These are phyloP conservation scores for Anthracocystis walkeri DNA, from an alignment of 1,284 basidiomycete genomes.

Conservation along the genomic window DNA sequence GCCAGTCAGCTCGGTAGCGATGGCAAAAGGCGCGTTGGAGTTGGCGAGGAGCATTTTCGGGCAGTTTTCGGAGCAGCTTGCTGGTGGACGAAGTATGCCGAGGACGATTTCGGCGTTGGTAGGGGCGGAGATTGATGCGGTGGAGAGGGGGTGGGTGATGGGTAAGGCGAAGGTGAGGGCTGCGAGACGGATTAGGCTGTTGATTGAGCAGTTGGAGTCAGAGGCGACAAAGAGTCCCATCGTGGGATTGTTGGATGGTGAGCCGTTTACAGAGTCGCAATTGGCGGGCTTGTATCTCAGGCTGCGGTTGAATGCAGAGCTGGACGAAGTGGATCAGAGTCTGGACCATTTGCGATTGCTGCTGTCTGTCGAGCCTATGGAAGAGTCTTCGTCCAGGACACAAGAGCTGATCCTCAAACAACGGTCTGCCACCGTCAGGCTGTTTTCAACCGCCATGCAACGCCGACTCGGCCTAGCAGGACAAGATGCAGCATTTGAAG, in stretches of 20 bases:
- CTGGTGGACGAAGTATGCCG: not conserved
- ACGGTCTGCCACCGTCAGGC: slow-evolving; percentile 23
- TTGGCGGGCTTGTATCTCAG: slow-evolving; percentile 4
- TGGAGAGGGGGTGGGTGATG: not conserved
- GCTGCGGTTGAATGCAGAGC: slow-evolving; percentile 8
- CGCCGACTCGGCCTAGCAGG: not conserved
- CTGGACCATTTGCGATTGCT: slow-evolving; percentile 5
- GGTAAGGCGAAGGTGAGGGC: not conserved
- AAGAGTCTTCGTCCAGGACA: not conserved
- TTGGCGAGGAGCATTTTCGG: slow-evolving; percentile 14
- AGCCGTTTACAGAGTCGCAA: slow-evolving; percentile 7
- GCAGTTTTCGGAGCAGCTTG: not conserved
- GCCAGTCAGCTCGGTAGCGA: not conserved
- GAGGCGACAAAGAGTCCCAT: not conserved
- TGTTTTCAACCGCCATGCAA: slow-evolving; percentile 29
- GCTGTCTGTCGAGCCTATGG: slow-evolving; percentile 6
- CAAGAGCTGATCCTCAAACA: slow-evolving; percentile 28
- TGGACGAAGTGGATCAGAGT: slow-evolving; percentile 11
- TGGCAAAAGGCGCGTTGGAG: slow-evolving; percentile 1
- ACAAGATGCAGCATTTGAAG: slow-evolving; percentile 20
- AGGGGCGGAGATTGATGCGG: slow-evolving; percentile 29
- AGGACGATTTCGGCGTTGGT: slow-evolving; percentile 11
- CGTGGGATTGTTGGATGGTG: not conserved
- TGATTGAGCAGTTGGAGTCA: slow-evolving; percentile 10
- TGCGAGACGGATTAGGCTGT: not conserved